Percentiles rank a stretch among this genome's conserved stretches.
phyloP scores from a whole-genome alignment of 2,329 filamentous ascomycete species.

The Passalora sequoiae region DNA sequence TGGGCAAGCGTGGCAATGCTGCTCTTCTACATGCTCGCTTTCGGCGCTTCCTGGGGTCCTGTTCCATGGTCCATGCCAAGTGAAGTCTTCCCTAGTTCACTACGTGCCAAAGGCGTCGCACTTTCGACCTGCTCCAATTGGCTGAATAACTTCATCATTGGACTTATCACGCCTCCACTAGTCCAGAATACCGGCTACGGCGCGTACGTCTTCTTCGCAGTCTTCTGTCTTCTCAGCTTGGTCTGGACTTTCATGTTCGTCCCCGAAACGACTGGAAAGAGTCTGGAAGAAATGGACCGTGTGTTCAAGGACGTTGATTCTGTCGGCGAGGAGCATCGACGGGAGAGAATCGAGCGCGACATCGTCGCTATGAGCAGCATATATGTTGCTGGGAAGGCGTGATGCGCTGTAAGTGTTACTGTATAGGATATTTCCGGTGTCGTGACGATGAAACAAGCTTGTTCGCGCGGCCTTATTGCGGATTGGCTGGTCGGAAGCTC shows the following conservation, averaged over 20 bases:
- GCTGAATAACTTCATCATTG: conserved; percentile 57
- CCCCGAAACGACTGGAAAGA: conserved; percentile 52
- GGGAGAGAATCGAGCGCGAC: conserved; percentile 26
- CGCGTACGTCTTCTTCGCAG: conserved; percentile 57
- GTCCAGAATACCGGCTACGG: conserved; percentile 51
- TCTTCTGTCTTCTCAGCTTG: conserved; percentile 48
- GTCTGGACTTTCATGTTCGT: conserved; percentile 52
- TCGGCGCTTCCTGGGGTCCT: conserved; percentile 51
- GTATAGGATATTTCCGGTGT: too few species aligned
- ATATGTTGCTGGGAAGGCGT: not conserved
- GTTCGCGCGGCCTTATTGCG: too few species aligned
- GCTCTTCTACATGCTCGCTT: conserved; percentile 36
- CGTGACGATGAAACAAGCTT: too few species aligned
- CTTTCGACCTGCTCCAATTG: conserved; percentile 40
- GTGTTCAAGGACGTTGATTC: conserved; percentile 27
- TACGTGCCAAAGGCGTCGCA: conserved; percentile 62
- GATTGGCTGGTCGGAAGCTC: too few species aligned
- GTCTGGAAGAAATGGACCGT: conserved; percentile 28
- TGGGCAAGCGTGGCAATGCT: conserved; percentile 30
- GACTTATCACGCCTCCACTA: conserved; percentile 30
- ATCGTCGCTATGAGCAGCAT: conserved; percentile 13
- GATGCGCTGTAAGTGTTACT: too few species aligned
- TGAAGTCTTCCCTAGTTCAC: conserved; percentile 60
- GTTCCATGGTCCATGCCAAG: conserved; percentile 35
- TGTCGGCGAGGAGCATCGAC: conserved; percentile 23